These are phyloP conservation scores for Rhytidiadelphus loreus DNA, from an alignment of 225 moss, liverwort and hornwort species.

Conservation along the genomic window DNA sequence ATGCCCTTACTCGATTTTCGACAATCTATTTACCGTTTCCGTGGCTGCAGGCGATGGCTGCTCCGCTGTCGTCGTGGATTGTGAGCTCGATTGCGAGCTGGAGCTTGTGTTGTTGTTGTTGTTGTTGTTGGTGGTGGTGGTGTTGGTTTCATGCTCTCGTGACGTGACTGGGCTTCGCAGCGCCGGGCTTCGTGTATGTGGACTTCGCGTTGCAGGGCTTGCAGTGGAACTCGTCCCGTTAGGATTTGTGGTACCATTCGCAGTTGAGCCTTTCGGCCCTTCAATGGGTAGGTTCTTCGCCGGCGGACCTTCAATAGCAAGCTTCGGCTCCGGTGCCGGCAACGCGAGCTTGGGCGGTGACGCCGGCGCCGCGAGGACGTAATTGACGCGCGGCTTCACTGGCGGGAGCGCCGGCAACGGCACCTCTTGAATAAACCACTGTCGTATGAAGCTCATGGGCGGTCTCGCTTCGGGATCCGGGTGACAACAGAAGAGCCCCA, in stretches of 20 bases:
- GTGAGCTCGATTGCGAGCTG: not conserved
- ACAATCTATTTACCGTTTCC: constrained; percentile 7
- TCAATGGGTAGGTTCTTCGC: constrained; percentile 11
- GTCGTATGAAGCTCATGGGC: constrained; percentile 63
- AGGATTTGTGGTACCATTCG: not conserved
- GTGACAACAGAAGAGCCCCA: constrained; percentile 78
- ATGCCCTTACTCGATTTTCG: not conserved
- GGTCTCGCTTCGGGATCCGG: constrained; percentile 70
- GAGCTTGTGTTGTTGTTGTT: not conserved
- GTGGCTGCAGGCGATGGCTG: not conserved
- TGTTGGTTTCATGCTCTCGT: not conserved
- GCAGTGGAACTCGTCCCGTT: not conserved
- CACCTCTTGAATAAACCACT: constrained; percentile 40
- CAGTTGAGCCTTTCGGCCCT: not conserved
- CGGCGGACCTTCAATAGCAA: constrained; percentile 38
- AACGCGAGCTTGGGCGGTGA: constrained; percentile 32
- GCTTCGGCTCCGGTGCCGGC: constrained; percentile 19
- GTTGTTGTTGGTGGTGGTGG: not conserved
- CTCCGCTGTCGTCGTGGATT: not conserved
- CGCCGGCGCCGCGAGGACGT: constrained; percentile 12
- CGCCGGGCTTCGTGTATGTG: not conserved
- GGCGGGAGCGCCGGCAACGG: constrained; percentile 32
- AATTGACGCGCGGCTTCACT: constrained; percentile 36
- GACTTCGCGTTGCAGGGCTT: not conserved
- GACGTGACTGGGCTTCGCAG: constrained; percentile 7